Base-by-base conservation (phyloP, 2,329 filamentous ascomycete genomes). In the Scytalidium lignicola region DNA sequence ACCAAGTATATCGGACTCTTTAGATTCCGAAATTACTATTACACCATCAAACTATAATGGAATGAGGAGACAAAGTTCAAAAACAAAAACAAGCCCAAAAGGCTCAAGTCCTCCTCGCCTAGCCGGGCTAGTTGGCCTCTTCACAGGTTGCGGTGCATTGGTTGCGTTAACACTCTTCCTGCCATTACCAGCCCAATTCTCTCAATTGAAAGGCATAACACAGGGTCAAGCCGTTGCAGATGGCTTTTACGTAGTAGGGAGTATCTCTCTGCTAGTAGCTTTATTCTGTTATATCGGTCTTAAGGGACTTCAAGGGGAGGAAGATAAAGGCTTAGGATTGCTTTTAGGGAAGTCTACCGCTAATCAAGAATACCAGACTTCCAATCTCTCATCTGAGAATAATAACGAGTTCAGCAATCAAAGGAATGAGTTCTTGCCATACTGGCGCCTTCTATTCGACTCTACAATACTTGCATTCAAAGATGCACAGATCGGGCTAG, bases 121-220 rank as follows among this genome's bases (percentile, higher is more conserved):
- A 21, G 92, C 93, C 15, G 93, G 93, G 0, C 83, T 91, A 45
- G 93, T 99, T 4, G 93, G 93, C 3, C 74, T 96, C 51, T 95
- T 95, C 64, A 96, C 93, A 7, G 93, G 93, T 20, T 89, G 88
- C 60, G 93, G 93, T 52, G 93, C 93, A 13, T 76, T 99, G 4
- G 76, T 99, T 3, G 90, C 93, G 10, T 73, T 99, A 23, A 69
- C 75, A 0, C 62, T 93, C 28, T 97, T 99, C 63, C 75, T 99
- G 13, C 93, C 92, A 5, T 77, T 99, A 17, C 93, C 93, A 0
- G 86, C 90, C 2, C 78, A 79, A 28, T 95, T 97, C 62, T 76
- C 76, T 21, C 80, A 85, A 60, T 74, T 83, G 22, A 74, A 83
- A 39, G 88, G 86, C n/a, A 75, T 86, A 9, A 86, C 84, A 0